A percentile compares a stretch with the other conserved stretches of the same genome.
phyloP scores from a whole-genome alignment of 2,329 filamentous ascomycete genomes.

The Exophiala spinifera region DNA sequence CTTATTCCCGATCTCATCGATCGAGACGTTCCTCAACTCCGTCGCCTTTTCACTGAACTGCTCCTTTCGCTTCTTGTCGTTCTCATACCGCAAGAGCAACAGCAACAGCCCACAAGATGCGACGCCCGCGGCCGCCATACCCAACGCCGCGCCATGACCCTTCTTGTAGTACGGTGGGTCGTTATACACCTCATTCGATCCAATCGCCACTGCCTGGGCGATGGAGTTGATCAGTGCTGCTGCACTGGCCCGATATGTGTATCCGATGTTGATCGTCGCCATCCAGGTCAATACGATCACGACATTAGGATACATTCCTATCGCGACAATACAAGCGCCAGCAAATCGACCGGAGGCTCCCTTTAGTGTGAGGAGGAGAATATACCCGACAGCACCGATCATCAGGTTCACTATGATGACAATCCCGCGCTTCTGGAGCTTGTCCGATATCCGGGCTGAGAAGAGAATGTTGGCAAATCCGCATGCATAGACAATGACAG shows the following conservation, averaged over 20 bases:
- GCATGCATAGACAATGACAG: constrained; percentile 20
- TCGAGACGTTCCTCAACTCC: constrained; percentile 1
- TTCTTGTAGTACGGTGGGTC: constrained; percentile 19
- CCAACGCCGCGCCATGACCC: constrained; percentile 7
- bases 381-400: constrained; percentile 3
- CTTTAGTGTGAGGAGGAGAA: constrained; percentile 13
- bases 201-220: constrained; percentile 13
- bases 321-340: constrained; percentile 14
- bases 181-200: constrained; percentile 15
- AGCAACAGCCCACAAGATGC: constrained; percentile 2
- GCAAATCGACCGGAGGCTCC: constrained; percentile 10
- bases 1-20: constrained; percentile 15
- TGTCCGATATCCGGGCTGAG: constrained; percentile 16
- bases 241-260: constrained; percentile 18
- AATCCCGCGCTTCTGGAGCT: constrained; percentile 1
- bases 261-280: constrained; percentile 19
- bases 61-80: constrained; percentile 7
- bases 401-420: constrained; percentile 7
- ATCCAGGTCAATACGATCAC: constrained; percentile 19
- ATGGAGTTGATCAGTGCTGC: constrained; percentile 18
- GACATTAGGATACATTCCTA: constrained; percentile 12
- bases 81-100: constrained; percentile 7
- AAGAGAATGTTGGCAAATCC: constrained; percentile 16
- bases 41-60: background rate
- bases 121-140: constrained; percentile 3